Percentiles rank a stretch among this genome's conserved stretches.
These are phyloP conservation scores for Suillus occidentalis DNA, from an alignment of 768 basidiomycete genomes.

Conservation along the genomic window DNA sequence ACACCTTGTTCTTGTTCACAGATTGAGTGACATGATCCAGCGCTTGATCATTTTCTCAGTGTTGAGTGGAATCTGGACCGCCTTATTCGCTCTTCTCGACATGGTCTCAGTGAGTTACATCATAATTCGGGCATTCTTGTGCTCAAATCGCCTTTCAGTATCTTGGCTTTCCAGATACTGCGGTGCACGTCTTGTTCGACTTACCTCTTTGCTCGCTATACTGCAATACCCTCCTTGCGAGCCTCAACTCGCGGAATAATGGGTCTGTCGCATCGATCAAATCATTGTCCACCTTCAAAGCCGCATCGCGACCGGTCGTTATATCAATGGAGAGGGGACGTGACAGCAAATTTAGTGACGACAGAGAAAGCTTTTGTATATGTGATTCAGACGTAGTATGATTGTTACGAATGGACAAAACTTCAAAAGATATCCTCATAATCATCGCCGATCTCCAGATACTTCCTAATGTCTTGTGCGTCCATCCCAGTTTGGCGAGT, in stretches of 20 bases:
- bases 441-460: slow-evolving; percentile 66
- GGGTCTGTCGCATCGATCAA: neutral
- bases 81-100: slow-evolving; percentile 1
- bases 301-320: neutral
- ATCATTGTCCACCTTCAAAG: neutral
- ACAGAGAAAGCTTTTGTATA: neutral
- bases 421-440: slow-evolving; percentile 69
- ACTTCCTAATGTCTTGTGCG: slow-evolving; percentile 61
- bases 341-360: neutral
- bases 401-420: neutral
- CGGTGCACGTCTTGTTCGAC: slow-evolving; percentile 26
- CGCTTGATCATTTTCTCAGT: neutral
- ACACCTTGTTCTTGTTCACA: neutral
- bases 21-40: neutral
- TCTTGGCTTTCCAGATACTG: slow-evolving; percentile 19
- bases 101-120: neutral
- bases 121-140: neutral
- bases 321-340: neutral
- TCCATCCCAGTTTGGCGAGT: slow-evolving; percentile 61
- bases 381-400: neutral
- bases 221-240: slow-evolving; percentile 33
- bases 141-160: neutral
- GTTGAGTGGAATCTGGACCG: neutral
- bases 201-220: slow-evolving; percentile 35
- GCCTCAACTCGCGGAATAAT: slow-evolving; percentile 27